A percentile compares a stretch with the other conserved stretches of the same genome.
Evolutionary conservation across 805 yeast genomes (phyloP).

Genomic region (Schwanniomyces sp.): DNA sequence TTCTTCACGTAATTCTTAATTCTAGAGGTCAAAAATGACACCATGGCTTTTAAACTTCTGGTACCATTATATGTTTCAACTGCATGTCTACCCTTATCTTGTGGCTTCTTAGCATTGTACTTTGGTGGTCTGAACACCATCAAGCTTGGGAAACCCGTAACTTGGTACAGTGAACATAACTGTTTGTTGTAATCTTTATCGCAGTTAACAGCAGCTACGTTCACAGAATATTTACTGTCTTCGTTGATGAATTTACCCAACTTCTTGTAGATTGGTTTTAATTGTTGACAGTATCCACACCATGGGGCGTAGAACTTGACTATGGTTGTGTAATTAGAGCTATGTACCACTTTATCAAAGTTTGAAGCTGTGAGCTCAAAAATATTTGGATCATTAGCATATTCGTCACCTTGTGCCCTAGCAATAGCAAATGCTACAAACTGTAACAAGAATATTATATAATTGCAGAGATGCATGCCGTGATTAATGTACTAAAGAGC

Average conservation of each 20-base stretch:
- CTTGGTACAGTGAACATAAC: slow-evolving; percentile 62
- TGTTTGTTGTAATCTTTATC: slow-evolving; percentile 66
- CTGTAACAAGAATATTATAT: not conserved
- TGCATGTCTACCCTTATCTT: slow-evolving; percentile 36
- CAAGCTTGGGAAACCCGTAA: slow-evolving; percentile 84
- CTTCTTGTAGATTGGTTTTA: slow-evolving; percentile 63
- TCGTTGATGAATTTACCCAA: slow-evolving; percentile 61
- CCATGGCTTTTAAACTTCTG: slow-evolving; percentile 54
- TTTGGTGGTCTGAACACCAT: slow-evolving; percentile 83
- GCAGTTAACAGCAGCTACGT: slow-evolving; percentile 85
- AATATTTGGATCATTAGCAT: slow-evolving; percentile 44
- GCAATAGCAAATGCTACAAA: not conserved
- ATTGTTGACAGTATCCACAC: slow-evolving; percentile 90
- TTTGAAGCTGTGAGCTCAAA: slow-evolving; percentile 55
- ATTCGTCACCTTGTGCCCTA: slow-evolving; percentile 21
- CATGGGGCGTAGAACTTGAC: slow-evolving; percentile 96
- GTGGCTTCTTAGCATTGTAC: slow-evolving; percentile 19
- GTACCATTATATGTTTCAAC: slow-evolving; percentile 62
- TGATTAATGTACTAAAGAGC: too few relatives aligned
- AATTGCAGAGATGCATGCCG: slow-evolving; percentile 1
- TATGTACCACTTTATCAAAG: slow-evolving; percentile 65
- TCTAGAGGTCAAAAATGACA: slow-evolving; percentile 54
- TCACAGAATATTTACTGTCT: slow-evolving; percentile 45
- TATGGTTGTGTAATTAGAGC: slow-evolving; percentile 74
- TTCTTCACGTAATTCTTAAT: slow-evolving; percentile 66